A percentile compares a stretch with the other conserved stretches of the same genome.
Evolutionary conservation across 23 red algal species (phyloP).

Genomic region (Agarophyton chilense): DNA sequence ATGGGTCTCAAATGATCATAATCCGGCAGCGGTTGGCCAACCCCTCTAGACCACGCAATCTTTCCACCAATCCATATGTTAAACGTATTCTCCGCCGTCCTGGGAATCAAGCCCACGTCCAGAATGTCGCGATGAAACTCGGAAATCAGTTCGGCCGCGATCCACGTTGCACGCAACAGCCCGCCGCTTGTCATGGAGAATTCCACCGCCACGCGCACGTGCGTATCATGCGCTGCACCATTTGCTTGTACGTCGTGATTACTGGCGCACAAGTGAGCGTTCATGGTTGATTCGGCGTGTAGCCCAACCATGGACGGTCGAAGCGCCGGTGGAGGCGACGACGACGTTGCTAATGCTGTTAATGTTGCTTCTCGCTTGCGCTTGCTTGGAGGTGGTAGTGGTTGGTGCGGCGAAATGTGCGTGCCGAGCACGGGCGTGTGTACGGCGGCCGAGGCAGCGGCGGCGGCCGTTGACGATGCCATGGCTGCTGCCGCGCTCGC

Average conservation of each 20-base stretch:
- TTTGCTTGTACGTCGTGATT: neutral
- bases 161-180: conserved; percentile 60
- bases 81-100: conserved; percentile 51
- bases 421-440: conserved; percentile 9
- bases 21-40: conserved; percentile 59
- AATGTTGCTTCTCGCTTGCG: conserved; percentile 48
- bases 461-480: neutral
- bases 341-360: neutral
- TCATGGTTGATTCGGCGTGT: neutral
- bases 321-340: neutral
- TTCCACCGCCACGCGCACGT: conserved; percentile 54
- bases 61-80: conserved; percentile 71
- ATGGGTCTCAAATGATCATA: conserved; percentile 63
- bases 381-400: conserved; percentile 18
- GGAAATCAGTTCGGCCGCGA: conserved; percentile 50
- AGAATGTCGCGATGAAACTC: conserved; percentile 64
- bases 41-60: conserved; percentile 59
- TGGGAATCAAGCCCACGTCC: conserved; percentile 38
- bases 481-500: neutral
- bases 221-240: neutral
- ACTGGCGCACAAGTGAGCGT: neutral
- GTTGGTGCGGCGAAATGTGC: conserved; percentile 24
- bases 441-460: neutral
- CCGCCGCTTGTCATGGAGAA: conserved; percentile 63
- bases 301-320: neutral